phyloP scores from a whole-genome alignment of 495 filamentous ascomycete genomes.

The Penicillium goetzii region DNA sequence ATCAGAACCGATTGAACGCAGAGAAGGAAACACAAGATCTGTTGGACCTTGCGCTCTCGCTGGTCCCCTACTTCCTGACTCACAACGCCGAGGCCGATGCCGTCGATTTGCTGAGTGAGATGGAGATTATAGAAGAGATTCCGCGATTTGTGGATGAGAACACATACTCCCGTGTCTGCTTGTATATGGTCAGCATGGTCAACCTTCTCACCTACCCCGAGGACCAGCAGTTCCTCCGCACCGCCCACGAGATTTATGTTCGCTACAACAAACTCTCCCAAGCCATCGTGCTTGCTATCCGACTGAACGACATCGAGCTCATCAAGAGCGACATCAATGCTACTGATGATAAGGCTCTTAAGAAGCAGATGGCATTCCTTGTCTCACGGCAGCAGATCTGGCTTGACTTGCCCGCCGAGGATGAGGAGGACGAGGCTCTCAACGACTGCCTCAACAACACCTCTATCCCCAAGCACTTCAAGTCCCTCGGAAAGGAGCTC shows the following conservation, averaged over 20 bases:
- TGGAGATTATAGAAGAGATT: slow-evolving; percentile 96
- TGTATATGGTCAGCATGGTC: slow-evolving; percentile 99
- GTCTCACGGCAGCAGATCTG: slow-evolving; percentile 89
- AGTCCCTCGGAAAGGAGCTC: slow-evolving; percentile 88
- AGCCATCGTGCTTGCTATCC: slow-evolving; percentile 91
- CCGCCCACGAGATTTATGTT: slow-evolving; percentile 90
- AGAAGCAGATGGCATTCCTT: slow-evolving; percentile 94
- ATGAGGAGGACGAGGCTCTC: slow-evolving; percentile 71
- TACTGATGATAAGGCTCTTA: slow-evolving; percentile 77
- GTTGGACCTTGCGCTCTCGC: slow-evolving; percentile 74
- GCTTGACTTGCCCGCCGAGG: slow-evolving; percentile 65
- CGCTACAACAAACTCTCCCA: slow-evolving; percentile 89
- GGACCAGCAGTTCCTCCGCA: slow-evolving; percentile 89
- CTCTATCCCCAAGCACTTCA: slow-evolving; percentile 88
- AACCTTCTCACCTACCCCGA: slow-evolving; percentile 96
- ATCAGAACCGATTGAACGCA: slow-evolving; percentile 73
- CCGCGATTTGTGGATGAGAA: slow-evolving; percentile 88
- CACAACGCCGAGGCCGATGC: slow-evolving; percentile 98
- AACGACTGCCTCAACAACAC: slow-evolving; percentile 84
- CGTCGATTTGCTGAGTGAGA: slow-evolving; percentile 92
- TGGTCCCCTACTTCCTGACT: slow-evolving; percentile 94
- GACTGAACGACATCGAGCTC: slow-evolving; percentile 82
- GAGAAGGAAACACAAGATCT: slow-evolving; percentile 70
- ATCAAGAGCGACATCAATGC: slow-evolving; percentile 79
- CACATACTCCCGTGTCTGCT: slow-evolving; percentile 87